Evolutionary conservation across 106 monocot species (phyloP).

Genomic region (Phalaenopsis equestris): DNA sequence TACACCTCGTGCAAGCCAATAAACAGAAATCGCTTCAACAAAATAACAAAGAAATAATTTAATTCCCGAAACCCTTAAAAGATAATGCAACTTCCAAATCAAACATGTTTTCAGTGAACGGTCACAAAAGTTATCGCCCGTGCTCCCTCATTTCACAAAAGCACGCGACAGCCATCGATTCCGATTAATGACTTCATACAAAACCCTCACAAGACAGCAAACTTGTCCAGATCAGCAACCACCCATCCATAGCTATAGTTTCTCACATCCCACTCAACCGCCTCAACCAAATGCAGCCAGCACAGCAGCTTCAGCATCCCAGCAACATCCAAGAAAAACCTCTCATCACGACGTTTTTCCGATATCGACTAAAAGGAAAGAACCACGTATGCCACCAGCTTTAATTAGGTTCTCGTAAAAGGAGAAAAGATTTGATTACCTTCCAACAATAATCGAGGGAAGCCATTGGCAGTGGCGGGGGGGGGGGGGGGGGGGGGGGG

Average conservation of each 20-base stretch:
- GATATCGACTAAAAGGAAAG: neutral
- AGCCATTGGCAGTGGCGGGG: neutral
- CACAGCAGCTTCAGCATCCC: neutral
- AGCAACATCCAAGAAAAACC: neutral
- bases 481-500: too few species aligned
- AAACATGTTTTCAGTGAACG: neutral
- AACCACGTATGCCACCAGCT: neutral
- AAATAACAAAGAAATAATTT: neutral
- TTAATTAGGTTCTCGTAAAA: neutral
- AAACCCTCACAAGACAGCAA: neutral
- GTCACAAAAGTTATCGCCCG: neutral
- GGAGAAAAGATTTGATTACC: neutral
- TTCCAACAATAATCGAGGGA: conserved; percentile 5
- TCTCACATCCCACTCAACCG: neutral
- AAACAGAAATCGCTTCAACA: neutral
- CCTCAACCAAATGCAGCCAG: neutral
- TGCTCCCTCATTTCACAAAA: neutral
- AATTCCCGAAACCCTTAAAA: neutral
- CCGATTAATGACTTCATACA: too few species aligned
- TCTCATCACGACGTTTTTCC: neutral
- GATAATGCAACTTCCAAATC: neutral
- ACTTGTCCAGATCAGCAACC: neutral
- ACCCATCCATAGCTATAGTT: neutral
- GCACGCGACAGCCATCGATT: too few species aligned
- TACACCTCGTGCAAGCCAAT: neutral